phyloP scores from a whole-genome alignment of 2,329 filamentous ascomycete species.

The Dactylonectria estremocensis region DNA sequence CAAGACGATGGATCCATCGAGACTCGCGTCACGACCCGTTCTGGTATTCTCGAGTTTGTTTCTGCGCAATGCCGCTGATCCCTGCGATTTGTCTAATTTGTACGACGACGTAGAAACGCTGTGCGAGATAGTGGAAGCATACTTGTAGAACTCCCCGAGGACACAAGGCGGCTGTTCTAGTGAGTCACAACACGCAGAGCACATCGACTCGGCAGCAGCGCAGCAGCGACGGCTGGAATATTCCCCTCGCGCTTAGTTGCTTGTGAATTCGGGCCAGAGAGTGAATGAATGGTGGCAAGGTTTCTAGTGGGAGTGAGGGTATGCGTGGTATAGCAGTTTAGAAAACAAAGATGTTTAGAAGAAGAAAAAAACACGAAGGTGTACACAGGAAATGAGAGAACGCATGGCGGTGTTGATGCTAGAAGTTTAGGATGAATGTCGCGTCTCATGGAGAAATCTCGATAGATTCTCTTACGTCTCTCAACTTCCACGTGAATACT shows the following conservation, averaged over 20 bases:
- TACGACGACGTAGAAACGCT: slow-evolving; percentile 3
- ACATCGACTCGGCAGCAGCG: not conserved
- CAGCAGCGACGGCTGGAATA: not conserved
- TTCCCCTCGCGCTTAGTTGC: not conserved
- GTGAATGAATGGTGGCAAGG: not conserved
- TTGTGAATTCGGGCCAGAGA: not conserved
- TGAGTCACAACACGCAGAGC: not conserved
- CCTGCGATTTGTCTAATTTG: not conserved
- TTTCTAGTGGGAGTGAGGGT: not conserved
- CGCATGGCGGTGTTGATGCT: not conserved
- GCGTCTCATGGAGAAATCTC: not conserved
- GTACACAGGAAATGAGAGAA: not conserved
- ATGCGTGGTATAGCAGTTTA: not conserved
- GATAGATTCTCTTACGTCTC: not conserved
- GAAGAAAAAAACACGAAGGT: not conserved
- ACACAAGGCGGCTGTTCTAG: no score
- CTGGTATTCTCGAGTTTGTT: not conserved
- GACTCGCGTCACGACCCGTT: not conserved
- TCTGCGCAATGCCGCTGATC: not conserved
- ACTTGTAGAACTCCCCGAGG: not conserved
- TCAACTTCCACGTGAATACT: not conserved
- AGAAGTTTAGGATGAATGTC: not conserved
- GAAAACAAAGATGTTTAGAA: not conserved
- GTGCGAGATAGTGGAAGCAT: slow-evolving; percentile 5
- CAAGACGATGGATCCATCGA: not conserved